These are phyloP conservation scores for Corrigiola litoralis DNA, from an alignment of 179 eudicot species.

Conservation along the genomic window DNA sequence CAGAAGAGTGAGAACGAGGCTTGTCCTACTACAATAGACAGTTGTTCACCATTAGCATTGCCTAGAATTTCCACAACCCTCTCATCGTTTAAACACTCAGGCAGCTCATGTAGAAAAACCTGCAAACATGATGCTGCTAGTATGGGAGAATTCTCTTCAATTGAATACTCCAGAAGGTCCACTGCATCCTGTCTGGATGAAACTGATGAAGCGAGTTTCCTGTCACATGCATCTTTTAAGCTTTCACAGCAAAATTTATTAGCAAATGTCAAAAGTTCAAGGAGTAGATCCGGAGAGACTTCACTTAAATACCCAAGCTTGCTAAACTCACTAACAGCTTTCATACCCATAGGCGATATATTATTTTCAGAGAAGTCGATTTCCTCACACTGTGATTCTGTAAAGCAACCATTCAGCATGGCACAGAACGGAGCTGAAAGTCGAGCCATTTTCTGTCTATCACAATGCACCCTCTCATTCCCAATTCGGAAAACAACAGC, in stretches of 20 bases:
- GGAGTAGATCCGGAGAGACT: slow-evolving; percentile 46
- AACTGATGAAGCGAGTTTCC: slow-evolving; percentile 65
- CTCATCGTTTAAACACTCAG: slow-evolving; percentile 60
- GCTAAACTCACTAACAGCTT: slow-evolving; percentile 65
- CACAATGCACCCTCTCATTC: slow-evolving; percentile 68
- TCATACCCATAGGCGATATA: slow-evolving; percentile 71
- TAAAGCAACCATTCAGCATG: slow-evolving; percentile 88
- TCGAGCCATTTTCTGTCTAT: slow-evolving; percentile 65
- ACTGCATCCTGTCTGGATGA: slow-evolving; percentile 66
- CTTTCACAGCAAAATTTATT: slow-evolving; percentile 89
- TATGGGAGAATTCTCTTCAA: slow-evolving; percentile 79
- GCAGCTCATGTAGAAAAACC: slow-evolving; percentile 79
- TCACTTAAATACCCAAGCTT: slow-evolving; percentile 40
- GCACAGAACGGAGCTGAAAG: slow-evolving; percentile 84
- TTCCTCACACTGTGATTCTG: slow-evolving; percentile 63
- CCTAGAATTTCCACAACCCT: slow-evolving; percentile 63
- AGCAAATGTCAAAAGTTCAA: slow-evolving; percentile 77
- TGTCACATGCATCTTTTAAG: slow-evolving; percentile 89
- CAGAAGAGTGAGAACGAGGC: slow-evolving; percentile 80
- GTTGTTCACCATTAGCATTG: slow-evolving; percentile 44
- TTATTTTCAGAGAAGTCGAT: slow-evolving; percentile 71
- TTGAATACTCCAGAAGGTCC: slow-evolving; percentile 73
- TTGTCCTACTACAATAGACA: slow-evolving; percentile 61
- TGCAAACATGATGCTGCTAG: slow-evolving; percentile 93
- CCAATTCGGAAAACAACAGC: slow-evolving; percentile 65